These are phyloP conservation scores for Kurtzmaniella quercitrusa DNA, from an alignment of 1,139 yeast genomes.

Conservation along the genomic window DNA sequence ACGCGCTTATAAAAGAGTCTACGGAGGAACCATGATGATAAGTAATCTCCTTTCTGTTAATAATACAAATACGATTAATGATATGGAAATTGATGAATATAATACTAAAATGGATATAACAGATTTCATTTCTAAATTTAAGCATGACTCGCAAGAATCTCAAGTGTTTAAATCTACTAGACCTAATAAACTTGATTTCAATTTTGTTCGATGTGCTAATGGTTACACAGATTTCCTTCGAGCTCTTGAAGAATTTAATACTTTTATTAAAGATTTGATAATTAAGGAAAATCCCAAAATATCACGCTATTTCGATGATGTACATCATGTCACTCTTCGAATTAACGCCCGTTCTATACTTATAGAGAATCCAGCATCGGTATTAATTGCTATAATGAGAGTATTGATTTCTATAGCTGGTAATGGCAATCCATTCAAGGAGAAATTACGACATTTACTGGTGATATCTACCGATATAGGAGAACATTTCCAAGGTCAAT, in stretches of 20 bases:
- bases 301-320: slow-evolving; percentile 15
- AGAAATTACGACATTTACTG: slow-evolving; percentile 21
- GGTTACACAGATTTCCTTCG: slow-evolving; percentile 26
- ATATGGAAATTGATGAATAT: slow-evolving; percentile 8
- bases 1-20: slow-evolving; percentile 18
- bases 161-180: slow-evolving; percentile 11
- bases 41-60: not conserved
- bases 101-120: slow-evolving; percentile 14
- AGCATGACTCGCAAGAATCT: slow-evolving; percentile 8
- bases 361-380: slow-evolving; percentile 25
- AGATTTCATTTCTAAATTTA: slow-evolving; percentile 15
- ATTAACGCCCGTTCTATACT: slow-evolving; percentile 25
- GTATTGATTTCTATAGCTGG: slow-evolving; percentile 21
- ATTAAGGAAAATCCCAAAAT: slow-evolving; percentile 6
- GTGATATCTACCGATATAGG: slow-evolving; percentile 37
- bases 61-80: slow-evolving; percentile 9
- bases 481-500: slow-evolving; percentile 24
- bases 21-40: slow-evolving; percentile 17
- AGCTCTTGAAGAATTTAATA: slow-evolving; percentile 22
- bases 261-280: slow-evolving; percentile 14
- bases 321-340: slow-evolving; percentile 20
- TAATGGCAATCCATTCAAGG: slow-evolving; percentile 13
- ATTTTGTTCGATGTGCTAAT: slow-evolving; percentile 22
- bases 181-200: slow-evolving; percentile 24
- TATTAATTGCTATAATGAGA: slow-evolving; percentile 24